Base-by-base conservation (phyloP, 2,329 filamentous ascomycete genomes). In the Fusarium miscanthi region DNA sequence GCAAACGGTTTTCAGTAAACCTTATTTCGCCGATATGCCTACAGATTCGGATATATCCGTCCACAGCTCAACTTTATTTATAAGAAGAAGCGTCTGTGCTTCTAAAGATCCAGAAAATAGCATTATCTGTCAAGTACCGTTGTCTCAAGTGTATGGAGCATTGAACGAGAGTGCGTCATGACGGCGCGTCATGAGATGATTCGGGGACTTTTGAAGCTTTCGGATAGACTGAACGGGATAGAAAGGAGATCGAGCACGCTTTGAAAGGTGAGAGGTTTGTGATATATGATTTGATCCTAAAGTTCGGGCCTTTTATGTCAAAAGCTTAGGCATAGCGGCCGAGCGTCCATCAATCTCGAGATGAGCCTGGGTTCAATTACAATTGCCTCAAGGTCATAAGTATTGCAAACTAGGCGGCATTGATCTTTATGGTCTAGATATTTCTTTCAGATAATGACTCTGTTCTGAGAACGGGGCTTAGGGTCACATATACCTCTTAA, bases 211-310 rank as follows among this genome's bases (percentile, higher is more conserved):
- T 52, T 21, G 48, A 37, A 25, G 48, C 31, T 52, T 40, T 52
- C n/a, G 17, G 17, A 10, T 25, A 17, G n/a, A 5, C n/a, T 5
- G 11, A 0, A 33, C n/a, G 17, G 23, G n/a, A 10, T 11, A 12
- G 11, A 6, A 3, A 21, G 11, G n/a, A 21, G 23, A 7, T 27
- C 19, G 5, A 12, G 8, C 8, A 10, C 11, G 17, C 9, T 23
- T 1, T 17, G 5, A 0, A 23, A 33, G 16, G 5, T 5, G 6
- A 0, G n/a, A 19, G 2, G 11, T 6, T 23, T 31, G 6, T 19
- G 2, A 12, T 16, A 14, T 5, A 10, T n/a, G 14, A 9, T 21
- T 52, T 4, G 33, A 38, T 16, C 2, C 9, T 4, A 11, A 52
- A 21, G 12, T 27, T 52, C 16, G 1, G 4, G 23, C 33, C 25